Evolutionary conservation across 192 early-diverging fungal species (phyloP).

Genomic region (Diversispora eburnea): DNA sequence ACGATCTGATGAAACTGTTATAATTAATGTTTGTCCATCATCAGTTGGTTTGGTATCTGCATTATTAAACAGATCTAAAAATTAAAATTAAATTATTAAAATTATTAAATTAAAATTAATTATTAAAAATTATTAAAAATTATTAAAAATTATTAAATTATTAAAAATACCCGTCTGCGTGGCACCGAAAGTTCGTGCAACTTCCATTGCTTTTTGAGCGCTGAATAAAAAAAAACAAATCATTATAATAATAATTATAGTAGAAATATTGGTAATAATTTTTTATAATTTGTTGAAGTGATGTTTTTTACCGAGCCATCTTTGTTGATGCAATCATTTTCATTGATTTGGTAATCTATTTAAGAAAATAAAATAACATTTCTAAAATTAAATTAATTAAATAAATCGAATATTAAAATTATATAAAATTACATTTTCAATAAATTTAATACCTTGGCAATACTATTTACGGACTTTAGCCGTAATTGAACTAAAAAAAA

Average conservation of each 20-base stretch:
- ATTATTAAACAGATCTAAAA: slow-evolving; percentile 66
- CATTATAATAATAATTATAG: neutral
- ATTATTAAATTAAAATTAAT: slow-evolving; percentile 7
- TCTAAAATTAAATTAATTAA: too few relatives aligned
- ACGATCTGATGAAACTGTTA: slow-evolving; percentile 92
- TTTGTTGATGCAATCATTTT: slow-evolving; percentile 99
- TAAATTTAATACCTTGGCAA: slow-evolving; percentile 63
- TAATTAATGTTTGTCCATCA: slow-evolving; percentile 61
- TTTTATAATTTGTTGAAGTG: neutral
- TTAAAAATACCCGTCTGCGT: slow-evolving; percentile 16
- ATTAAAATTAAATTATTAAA: slow-evolving; percentile 15
- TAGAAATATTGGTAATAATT: neutral
- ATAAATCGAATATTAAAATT: too few relatives aligned
- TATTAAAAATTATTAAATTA: too few relatives aligned
- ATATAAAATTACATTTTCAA: too few relatives aligned
- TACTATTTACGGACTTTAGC: slow-evolving; percentile 95
- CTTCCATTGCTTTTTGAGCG: slow-evolving; percentile 30
- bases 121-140: neutral
- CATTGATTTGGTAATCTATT: slow-evolving; percentile 97
- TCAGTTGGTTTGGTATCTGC: slow-evolving; percentile 70
- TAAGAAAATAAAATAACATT: neutral
- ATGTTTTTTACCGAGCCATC: slow-evolving; percentile 62
- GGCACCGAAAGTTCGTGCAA: slow-evolving; percentile 18
- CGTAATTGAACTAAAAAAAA: slow-evolving; percentile 76
- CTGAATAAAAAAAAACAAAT: neutral